These are phyloP conservation scores for Cordyceps cateniannulata DNA, from an alignment of 2,329 filamentous ascomycete species.

Conservation along the genomic window DNA sequence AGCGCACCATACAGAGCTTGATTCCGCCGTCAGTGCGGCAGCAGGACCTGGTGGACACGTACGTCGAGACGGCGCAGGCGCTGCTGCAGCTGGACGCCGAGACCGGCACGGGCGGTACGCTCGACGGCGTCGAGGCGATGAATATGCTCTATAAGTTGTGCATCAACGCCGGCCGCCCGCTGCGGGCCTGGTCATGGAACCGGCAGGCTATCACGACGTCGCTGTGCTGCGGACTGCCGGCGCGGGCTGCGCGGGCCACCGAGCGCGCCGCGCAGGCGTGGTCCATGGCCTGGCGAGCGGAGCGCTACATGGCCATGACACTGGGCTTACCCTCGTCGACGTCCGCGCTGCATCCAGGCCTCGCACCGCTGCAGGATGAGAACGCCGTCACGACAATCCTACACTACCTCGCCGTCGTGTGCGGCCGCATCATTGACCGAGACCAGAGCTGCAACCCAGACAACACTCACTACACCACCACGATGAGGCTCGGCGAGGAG, in stretches of 20 bases:
- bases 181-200: conserved; percentile 45
- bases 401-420: too few species aligned
- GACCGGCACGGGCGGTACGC: conserved; percentile 38
- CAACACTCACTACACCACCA: too few species aligned
- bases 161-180: conserved; percentile 48
- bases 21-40: conserved; percentile 29
- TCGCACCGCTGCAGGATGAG: too few species aligned
- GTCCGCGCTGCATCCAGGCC: too few species aligned
- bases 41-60: conserved; percentile 37
- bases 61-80: conserved; percentile 35
- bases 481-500: neutral
- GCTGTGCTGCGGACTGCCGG: conserved; percentile 1
- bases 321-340: too few species aligned
- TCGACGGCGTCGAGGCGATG: conserved; percentile 47
- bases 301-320: too few species aligned
- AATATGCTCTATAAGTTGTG: conserved; percentile 45
- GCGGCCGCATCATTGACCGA: too few species aligned
- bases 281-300: too few species aligned
- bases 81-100: conserved; percentile 41
- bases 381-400: too few species aligned
- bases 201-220: conserved; percentile 45
- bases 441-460: too few species aligned
- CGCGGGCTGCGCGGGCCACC: neutral
- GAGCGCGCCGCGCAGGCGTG: too few species aligned
- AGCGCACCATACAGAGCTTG: conserved; percentile 24